Evolutionary conservation across 192 early-diverging fungal genomes (phyloP).

Genomic region (Piromyces finnis): DNA sequence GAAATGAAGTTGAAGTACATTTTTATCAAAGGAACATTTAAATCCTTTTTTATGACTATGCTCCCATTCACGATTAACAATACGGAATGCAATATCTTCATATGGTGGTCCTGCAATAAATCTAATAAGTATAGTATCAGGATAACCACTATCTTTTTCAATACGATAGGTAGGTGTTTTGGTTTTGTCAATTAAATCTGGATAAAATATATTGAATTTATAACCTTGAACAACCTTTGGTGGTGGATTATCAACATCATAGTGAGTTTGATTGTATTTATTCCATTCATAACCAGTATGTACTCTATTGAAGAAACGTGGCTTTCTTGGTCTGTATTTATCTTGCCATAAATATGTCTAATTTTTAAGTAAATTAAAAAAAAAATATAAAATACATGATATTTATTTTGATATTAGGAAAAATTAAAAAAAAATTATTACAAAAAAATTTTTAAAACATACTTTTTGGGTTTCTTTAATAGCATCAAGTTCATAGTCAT

Average conservation of each 20-base stretch:
- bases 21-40: constrained; percentile 58
- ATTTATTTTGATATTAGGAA: not conserved
- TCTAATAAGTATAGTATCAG: constrained; percentile 70
- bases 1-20: constrained; percentile 65
- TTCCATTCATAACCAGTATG: constrained; percentile 99
- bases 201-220: constrained; percentile 98
- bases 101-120: constrained; percentile 94
- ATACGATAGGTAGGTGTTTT: constrained; percentile 77
- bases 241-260: constrained; percentile 91
- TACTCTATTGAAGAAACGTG: constrained; percentile 90
- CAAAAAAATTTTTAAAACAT: constrained; percentile 2
- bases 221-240: constrained; percentile 74
- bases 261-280: constrained; percentile 97
- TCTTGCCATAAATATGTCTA: constrained; percentile 69
- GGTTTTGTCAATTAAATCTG: constrained; percentile 86
- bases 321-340: constrained; percentile 89
- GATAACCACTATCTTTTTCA: constrained; percentile 40
- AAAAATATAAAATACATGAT: not conserved
- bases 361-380: not conserved
- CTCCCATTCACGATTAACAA: constrained; percentile 94
- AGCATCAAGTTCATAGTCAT: constrained; percentile 24
- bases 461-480: constrained; percentile 35
- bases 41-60: constrained; percentile 76
- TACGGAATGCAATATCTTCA: constrained; percentile 92
- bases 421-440: not conserved